A percentile compares a stretch with the other conserved stretches of the same genome.
phyloP scores from a whole-genome alignment of 78 protist genomes.

The Protostelium mycophagum region DNA sequence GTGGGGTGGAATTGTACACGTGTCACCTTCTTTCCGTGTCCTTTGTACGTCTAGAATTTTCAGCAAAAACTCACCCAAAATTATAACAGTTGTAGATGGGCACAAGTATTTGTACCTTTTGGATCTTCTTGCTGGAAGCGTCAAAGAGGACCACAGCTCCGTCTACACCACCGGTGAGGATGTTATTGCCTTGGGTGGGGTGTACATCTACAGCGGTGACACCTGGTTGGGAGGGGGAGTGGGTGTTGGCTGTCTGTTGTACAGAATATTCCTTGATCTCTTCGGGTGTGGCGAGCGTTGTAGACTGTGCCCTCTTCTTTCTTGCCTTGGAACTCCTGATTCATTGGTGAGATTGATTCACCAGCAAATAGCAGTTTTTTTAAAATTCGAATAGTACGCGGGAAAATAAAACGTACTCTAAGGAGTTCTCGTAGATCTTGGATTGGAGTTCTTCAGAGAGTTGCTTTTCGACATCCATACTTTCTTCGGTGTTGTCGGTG shows the following conservation, averaged over 20 bases:
- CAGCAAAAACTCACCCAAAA: too few relatives aligned
- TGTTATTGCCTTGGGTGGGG: background rate
- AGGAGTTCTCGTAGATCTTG: conserved; percentile 11
- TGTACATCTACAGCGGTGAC: conserved; percentile 35
- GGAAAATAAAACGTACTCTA: too few relatives aligned
- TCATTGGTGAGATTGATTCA: background rate
- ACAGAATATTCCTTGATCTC: conserved; percentile 14
- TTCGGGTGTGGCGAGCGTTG: conserved; percentile 16
- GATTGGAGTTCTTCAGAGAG: background rate
- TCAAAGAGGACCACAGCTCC: conserved; percentile 19
- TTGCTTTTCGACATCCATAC: background rate
- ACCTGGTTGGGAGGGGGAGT: conserved; percentile 11
- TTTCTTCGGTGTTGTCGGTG: conserved; percentile 1
- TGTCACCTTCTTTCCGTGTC: conserved; percentile 22
- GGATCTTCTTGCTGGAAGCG: background rate
- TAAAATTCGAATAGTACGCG: too few relatives aligned
- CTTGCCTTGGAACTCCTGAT: conserved; percentile 52
- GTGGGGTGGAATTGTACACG: conserved; percentile 67
- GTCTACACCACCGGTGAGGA: conserved; percentile 54
- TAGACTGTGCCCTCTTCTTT: conserved; percentile 42
- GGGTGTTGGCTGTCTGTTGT: background rate
- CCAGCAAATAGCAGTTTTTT: too few relatives aligned
- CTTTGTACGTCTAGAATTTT: conserved; percentile 10
- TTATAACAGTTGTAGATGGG: background rate
- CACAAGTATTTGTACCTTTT: background rate